Percentiles rank a stretch among this genome's conserved stretches.
These are phyloP conservation scores for Boletus vinaceobasis DNA, from an alignment of 768 basidiomycete genomes.

Conservation along the genomic window DNA sequence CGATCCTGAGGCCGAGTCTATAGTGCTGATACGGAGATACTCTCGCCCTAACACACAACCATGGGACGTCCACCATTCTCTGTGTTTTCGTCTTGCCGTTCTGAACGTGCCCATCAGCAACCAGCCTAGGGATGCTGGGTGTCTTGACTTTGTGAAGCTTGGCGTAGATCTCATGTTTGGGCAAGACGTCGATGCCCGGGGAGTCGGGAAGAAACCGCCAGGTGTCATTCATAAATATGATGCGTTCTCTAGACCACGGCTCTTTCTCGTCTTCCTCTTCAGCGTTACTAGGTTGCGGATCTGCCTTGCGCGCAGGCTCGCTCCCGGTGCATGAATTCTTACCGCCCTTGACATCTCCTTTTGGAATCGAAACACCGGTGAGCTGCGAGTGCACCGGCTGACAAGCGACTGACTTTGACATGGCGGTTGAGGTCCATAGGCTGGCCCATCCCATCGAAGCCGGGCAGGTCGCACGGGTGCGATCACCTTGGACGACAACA, in stretches of 20 bases:
- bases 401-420: neutral
- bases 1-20: neutral
- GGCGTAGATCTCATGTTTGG: conserved; percentile 3
- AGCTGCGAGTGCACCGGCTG: neutral
- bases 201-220: neutral
- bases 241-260: neutral
- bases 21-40: neutral
- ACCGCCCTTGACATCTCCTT: too few relatives aligned
- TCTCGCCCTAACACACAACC: neutral
- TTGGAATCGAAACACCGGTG: neutral
- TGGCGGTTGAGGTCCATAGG: neutral
- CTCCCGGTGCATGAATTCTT: neutral
- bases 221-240: conserved; percentile 5
- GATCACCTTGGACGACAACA: conserved; percentile 22
- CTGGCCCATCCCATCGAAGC: neutral
- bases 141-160: neutral
- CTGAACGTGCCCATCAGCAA: neutral
- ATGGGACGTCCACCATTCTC: neutral
- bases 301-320: neutral
- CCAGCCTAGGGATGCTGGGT: conserved; percentile 1
- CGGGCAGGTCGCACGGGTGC: conserved; percentile 7
- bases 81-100: neutral
- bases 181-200: neutral
- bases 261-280: neutral
- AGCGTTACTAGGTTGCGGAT: neutral